phyloP scores from a whole-genome alignment of 2,329 filamentous ascomycete species.

The Phialophora chinensis region DNA sequence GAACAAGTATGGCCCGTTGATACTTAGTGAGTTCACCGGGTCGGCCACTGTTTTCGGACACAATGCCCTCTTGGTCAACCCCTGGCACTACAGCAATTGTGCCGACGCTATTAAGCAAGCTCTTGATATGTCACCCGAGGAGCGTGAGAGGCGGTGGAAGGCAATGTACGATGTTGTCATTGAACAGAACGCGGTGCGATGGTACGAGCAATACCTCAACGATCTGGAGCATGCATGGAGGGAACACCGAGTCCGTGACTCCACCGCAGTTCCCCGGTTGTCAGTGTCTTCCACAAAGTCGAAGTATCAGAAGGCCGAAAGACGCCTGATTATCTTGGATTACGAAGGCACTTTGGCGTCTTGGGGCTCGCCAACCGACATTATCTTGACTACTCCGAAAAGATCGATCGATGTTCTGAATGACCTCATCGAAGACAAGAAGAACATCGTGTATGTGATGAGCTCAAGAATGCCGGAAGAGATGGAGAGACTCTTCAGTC shows the following conservation, averaged over 20 bases:
- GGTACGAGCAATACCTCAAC: slow-evolving; percentile 77
- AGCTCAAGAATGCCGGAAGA: slow-evolving; percentile 86
- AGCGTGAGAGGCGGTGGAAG: slow-evolving; percentile 76
- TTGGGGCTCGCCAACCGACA: slow-evolving; percentile 82
- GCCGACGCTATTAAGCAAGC: slow-evolving; percentile 84
- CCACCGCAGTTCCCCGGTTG: slow-evolving; percentile 83
- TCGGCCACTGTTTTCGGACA: slow-evolving; percentile 85
- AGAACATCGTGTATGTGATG: slow-evolving; percentile 92
- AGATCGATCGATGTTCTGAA: slow-evolving; percentile 82
- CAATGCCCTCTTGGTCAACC: slow-evolving; percentile 84
- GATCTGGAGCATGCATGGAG: slow-evolving; percentile 77
- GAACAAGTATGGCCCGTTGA: slow-evolving; percentile 85
- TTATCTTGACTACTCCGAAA: slow-evolving; percentile 84
- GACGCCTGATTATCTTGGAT: slow-evolving; percentile 85
- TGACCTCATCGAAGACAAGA: slow-evolving; percentile 77
- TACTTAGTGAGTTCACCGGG: slow-evolving; percentile 93
- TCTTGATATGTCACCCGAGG: slow-evolving; percentile 76
- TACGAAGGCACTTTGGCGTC: slow-evolving; percentile 92
- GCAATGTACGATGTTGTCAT: slow-evolving; percentile 75
- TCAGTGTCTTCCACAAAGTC: slow-evolving; percentile 69
- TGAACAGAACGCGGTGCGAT: slow-evolving; percentile 81
- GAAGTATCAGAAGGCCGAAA: slow-evolving; percentile 69
- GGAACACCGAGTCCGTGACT: slow-evolving; percentile 83
- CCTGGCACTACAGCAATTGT: slow-evolving; percentile 91
- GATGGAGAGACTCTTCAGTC: slow-evolving; percentile 82